Evolutionary conservation across 2,329 filamentous ascomycete species (phyloP), one percentile per base, ranked within the genome.

Genomic region (Trichoderma sp.): DNA sequence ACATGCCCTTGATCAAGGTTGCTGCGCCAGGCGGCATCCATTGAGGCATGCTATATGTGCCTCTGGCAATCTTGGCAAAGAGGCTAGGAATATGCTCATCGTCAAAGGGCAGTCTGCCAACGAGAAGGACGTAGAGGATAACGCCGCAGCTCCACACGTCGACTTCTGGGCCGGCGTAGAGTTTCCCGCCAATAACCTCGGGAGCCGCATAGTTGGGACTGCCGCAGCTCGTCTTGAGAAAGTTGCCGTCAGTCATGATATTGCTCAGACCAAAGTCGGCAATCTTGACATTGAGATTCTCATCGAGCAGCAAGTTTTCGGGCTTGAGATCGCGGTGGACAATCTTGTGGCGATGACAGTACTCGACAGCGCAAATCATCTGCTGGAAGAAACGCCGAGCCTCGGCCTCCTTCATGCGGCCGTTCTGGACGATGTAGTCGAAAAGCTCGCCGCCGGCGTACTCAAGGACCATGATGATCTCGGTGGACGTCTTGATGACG

Each of bases 241-340:
- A 99, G 79, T 99, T 99, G 30, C 96, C 96, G 78, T 99, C 96
- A 0, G 96, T 98, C 96, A 99, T 99, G 82, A 99, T 99, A 79
- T 99, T 99, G 83, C 95, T 98, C 68, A 99, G 85, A 69, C 96
- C 96, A 74, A 99, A 99, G 81, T 99, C 96, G 75, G 96, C 96
- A 82, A 99, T 99, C 84, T 99, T 99, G 81, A 99, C 95, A 76
- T 99, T 97, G 77, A 97, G 90, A 70, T 96, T 91, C 73, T 96
- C 93, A 81, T 99, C 96, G 63, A 99, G 89, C 54, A 99, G 87
- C 59, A 99, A 83, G 78, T 99, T 99, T 84, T 99, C 96, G 11
- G 96, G 96, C 80, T 99, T 99, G 71, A 99, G 83, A 79, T 99
- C 96, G 79, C 96, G 91, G 81, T 99, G 96, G 51, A 98, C 96